Percentiles rank a stretch among this genome's conserved stretches.
phyloP scores from a whole-genome alignment of 2,329 filamentous ascomycete genomes.

The Dissoconium aciculare region DNA sequence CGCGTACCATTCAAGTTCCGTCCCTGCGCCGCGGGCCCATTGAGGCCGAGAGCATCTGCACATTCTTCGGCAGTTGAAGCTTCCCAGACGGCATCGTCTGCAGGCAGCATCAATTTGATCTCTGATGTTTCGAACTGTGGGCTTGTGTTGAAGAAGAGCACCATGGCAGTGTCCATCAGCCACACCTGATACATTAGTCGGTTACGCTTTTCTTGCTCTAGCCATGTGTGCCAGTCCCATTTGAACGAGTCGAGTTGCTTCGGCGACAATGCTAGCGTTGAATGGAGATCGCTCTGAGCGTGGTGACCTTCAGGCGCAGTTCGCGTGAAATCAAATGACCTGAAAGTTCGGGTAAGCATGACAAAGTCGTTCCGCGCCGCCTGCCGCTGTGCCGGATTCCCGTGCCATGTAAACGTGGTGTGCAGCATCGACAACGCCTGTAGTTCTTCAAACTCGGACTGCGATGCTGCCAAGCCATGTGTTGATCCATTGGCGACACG shows the following conservation, averaged over 20 bases:
- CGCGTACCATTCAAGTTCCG: slow-evolving; percentile 49
- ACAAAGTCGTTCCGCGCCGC: slow-evolving; percentile 46
- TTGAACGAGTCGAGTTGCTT: slow-evolving; percentile 34
- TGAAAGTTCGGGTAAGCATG: slow-evolving; percentile 41
- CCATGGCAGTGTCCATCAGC: slow-evolving; percentile 48
- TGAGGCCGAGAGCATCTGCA: slow-evolving; percentile 48
- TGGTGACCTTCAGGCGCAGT: slow-evolving; percentile 35
- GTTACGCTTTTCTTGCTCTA: slow-evolving; percentile 55
- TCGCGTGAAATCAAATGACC: slow-evolving; percentile 42
- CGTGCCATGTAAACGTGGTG: slow-evolving; percentile 53
- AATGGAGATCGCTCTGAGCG: slow-evolving; percentile 46
- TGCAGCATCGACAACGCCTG: slow-evolving; percentile 51
- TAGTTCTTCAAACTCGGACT: slow-evolving; percentile 44
- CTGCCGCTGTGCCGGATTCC: slow-evolving; percentile 49
- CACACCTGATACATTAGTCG: slow-evolving; percentile 51
- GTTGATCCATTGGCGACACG: slow-evolving; percentile 27
- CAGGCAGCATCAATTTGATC: slow-evolving; percentile 51
- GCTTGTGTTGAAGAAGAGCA: slow-evolving; percentile 55
- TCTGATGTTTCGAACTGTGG: slow-evolving; percentile 50
- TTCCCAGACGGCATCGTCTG: slow-evolving; percentile 62
- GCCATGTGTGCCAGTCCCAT: slow-evolving; percentile 53
- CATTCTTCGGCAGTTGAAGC: slow-evolving; percentile 45
- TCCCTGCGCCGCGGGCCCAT: slow-evolving; percentile 42
- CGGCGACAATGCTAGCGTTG: slow-evolving; percentile 34
- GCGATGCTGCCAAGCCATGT: slow-evolving; percentile 26